phyloP scores from a whole-genome alignment of 176 grass and related monocot species.

The Lolium rigidum region DNA sequence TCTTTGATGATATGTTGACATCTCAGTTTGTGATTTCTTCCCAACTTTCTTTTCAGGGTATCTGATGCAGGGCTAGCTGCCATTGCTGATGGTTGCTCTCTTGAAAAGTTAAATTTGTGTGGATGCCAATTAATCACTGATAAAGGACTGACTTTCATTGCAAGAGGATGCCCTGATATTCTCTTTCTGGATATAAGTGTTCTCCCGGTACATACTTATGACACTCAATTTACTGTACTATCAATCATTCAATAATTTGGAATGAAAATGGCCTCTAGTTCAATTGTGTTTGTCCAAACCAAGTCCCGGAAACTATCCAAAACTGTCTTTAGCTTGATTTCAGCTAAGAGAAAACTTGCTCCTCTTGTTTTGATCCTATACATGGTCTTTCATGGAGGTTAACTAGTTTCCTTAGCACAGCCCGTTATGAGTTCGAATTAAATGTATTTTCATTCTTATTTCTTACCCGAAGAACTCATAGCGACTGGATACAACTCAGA shows the following conservation, averaged over 20 bases:
- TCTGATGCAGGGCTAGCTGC: constrained; percentile 70
- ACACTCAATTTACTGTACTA: constrained; percentile 1
- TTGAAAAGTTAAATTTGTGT: constrained; percentile 65
- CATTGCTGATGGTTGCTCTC: constrained; percentile 73
- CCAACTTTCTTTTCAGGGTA: constrained; percentile 53
- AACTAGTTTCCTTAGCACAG: not conserved
- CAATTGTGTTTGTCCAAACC: not conserved
- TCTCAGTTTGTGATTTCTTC: constrained; percentile 4
- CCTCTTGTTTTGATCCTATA: not conserved
- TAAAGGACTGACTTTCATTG: constrained; percentile 70
- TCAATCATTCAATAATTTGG: not conserved
- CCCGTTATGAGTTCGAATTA: not conserved
- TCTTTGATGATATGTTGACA: constrained; percentile 27
- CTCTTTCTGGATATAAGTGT: constrained; percentile 78
- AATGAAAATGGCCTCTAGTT: not conserved
- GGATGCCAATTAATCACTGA: constrained; percentile 81
- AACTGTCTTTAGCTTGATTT: not conserved
- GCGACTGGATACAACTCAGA: constrained; percentile 20
- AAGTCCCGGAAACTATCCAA: not conserved
- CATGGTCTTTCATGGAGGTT: not conserved
- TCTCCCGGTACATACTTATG: constrained; percentile 60
- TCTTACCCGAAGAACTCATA: not conserved
- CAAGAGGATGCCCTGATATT: constrained; percentile 79
- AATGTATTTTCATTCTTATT: not conserved
- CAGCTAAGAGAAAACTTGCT: not conserved